Base-by-base conservation (phyloP, 331 rosid species). In the Malus hybrid region DNA sequence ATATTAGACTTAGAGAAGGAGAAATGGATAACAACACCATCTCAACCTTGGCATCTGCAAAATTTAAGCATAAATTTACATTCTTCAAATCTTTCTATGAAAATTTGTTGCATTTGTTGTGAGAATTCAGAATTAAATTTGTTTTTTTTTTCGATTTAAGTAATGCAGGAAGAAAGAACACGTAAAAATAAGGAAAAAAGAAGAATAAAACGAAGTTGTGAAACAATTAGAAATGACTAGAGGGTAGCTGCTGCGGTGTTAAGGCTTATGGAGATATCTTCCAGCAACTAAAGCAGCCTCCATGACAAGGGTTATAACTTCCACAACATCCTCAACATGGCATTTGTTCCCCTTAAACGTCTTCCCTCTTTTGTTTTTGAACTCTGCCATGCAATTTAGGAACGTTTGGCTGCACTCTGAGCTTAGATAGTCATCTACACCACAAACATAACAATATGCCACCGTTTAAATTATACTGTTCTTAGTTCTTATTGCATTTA, bases 401-500 rank as follows among this genome's bases (percentile, higher is more conserved):
- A 93, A 78, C 74, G 78, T 74, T 76, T 81, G 81, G 85, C 95
- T 89, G 83, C 96, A 93, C 76, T 90, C 91, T 79, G 83, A 81
- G 83, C 95, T 90, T 64, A 90, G 77, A 86, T 93, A 93, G 36
- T 85, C 91, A 81, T 90, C 98, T 90, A 86, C 89, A 71, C 34
- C 73, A 7, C 71, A 65, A 28, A 8, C 44, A 44, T 44, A 44
- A 11, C 50, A 44, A 44, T 11, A 44, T 44, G 3, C 15, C 50
- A 44, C 15, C 50, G 15, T 11, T 44, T 44, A 44, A 11, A 10
- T 44, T 44, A 44, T 44, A 44, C 5, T 44, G 50, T 44, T 44
- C 3, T 44, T 44, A 11, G 50, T 44, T 65, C 65, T 32, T 5
- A 18, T 50, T 57, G 46, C 61, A 66, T 8, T 18, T 54, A 36